Evolutionary conservation across 345 rosid genomes (phyloP).

Genomic region (Melastoma malabathricum): DNA sequence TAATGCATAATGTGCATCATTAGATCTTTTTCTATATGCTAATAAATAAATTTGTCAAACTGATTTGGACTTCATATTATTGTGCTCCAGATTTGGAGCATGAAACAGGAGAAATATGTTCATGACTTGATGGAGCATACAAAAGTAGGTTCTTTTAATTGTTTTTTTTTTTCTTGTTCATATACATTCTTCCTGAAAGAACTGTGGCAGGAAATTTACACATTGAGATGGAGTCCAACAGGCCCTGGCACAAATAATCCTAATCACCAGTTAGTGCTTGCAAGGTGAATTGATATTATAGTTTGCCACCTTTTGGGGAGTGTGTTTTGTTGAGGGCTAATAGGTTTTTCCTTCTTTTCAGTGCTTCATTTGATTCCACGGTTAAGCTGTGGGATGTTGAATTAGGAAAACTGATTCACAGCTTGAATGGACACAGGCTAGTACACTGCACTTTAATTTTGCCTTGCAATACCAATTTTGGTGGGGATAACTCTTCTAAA

Average conservation of each 20-base stretch:
- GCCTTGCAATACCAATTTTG: not conserved
- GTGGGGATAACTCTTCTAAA: not conserved
- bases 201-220: slow-evolving; percentile 67
- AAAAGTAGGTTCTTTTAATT: slow-evolving; percentile 23
- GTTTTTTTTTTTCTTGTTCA: not conserved
- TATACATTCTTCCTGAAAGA: not conserved
- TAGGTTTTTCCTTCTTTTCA: slow-evolving; percentile 9
- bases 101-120: slow-evolving; percentile 60
- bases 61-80: not conserved
- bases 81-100: slow-evolving; percentile 62
- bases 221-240: slow-evolving; percentile 94
- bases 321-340: no score
- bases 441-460: not conserved
- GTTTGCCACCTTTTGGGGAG: not conserved
- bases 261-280: slow-evolving; percentile 72
- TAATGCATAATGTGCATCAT: no score
- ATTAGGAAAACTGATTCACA: slow-evolving; percentile 68
- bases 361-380: slow-evolving; percentile 97
- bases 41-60: no score
- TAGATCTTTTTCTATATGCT: no score
- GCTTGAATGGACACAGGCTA: slow-evolving; percentile 94
- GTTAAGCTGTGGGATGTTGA: slow-evolving; percentile 99
- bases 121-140: slow-evolving; percentile 80
- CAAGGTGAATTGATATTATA: slow-evolving; percentile 37
- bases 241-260: slow-evolving; percentile 90